Conservation (phyloP, 2,329 filamentous ascomycete species). For the Aspergillus niger region DNA sequence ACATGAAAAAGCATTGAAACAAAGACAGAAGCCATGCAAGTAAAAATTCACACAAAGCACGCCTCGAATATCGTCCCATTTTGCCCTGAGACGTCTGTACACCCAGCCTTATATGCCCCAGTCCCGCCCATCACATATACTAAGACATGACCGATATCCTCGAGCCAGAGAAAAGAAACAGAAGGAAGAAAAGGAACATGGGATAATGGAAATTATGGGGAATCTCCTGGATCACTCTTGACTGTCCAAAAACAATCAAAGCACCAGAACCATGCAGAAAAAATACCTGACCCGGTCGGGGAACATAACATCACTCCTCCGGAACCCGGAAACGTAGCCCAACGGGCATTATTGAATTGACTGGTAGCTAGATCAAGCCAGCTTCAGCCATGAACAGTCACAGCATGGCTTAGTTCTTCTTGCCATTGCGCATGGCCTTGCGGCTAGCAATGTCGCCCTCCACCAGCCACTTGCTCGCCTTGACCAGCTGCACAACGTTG, state of each 20-base stretch:
- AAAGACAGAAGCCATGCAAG: conserved; percentile 9
- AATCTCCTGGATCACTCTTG: conserved; percentile 6
- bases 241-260: conserved; percentile 27
- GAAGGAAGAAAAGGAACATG: conserved; percentile 13
- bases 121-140: conserved; percentile 17
- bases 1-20: conserved; percentile 5
- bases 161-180: conserved; percentile 18
- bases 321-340: neutral
- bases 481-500: conserved; percentile 91
- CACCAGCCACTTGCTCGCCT: conserved; percentile 87
- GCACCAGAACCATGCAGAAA: conserved; percentile 37
- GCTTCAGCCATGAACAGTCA: neutral
- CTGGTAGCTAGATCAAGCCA: conserved; percentile 14
- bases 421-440: conserved; percentile 47
- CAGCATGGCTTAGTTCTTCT: conserved; percentile 25
- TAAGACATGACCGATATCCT: conserved; percentile 12
- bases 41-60: neutral
- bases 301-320: conserved; percentile 6
- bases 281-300: conserved; percentile 1
- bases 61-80: conserved; percentile 12
- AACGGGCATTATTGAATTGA: neutral
- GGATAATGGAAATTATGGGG: too few species aligned
- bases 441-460: conserved; percentile 80
- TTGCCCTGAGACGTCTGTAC: conserved; percentile 15
- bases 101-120: conserved; percentile 17